Base-by-base conservation (phyloP, 345 rosid genomes). In the Gossypium australe region DNA sequence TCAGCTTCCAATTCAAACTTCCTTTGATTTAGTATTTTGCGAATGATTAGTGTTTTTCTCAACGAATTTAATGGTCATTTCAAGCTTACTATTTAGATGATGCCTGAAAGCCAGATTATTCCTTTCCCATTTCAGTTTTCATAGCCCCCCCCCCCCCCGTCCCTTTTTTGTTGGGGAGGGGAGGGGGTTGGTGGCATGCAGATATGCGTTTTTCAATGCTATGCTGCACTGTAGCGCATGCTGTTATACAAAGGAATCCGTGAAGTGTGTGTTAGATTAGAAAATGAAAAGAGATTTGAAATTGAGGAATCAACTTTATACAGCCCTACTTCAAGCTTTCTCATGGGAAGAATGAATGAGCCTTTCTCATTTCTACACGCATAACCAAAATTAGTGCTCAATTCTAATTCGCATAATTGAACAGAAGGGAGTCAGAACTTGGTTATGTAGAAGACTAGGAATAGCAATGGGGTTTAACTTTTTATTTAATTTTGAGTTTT, bases 1-100 rank as follows among this genome's bases (percentile, higher is more conserved):
- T 74, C 78, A 43, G 3, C 9, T 49, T 80, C 44, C 24, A 12
- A n/a, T 62, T 74, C 76, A 62, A 29, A 61, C 59, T 57, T 66
- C 38, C 38, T 16, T 10, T 38, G 22, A 53, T 71, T 52, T 17
- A 34, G 38, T 10, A 5, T 20, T 53, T 70, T 48, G 14, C 5
- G 12, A 47, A 68, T 69, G 14, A 49, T 16, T 9, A 25, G 14
- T 69, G 25, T 29, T 52, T 52, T 67, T 0, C 41, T 70, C 13
- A 1, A 17, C 47, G 12, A 8, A 38, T 38, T 51, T 11, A 29
- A 52, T 52, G 48, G 22, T 38, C 13, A 11, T 38, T 38, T 38
- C 24, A 43, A 38, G 22, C 48, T 3, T 9, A 38, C 24, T 38
- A n/a, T 38, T 38, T 17, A 7, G 48, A 16, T 34, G 22, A 34